Evolutionary conservation across 805 yeast species (phyloP).

Genomic region (Candida michaelii): DNA sequence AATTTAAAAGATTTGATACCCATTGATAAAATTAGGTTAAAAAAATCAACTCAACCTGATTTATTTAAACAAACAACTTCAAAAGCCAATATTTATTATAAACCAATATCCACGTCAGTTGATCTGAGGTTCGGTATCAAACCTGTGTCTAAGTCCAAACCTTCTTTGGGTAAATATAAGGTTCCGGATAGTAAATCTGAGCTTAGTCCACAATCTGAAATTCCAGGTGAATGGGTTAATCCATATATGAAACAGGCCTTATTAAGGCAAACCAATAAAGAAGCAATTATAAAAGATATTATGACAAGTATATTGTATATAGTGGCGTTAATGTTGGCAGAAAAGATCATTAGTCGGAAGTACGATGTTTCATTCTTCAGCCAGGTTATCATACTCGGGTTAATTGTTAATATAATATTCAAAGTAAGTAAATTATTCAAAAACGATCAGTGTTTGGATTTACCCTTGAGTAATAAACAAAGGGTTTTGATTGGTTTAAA

Average conservation of each 20-base stretch:
- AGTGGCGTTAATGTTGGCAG: constrained; percentile 19
- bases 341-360: constrained; percentile 10
- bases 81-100: constrained; percentile 28
- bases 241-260: constrained; percentile 48
- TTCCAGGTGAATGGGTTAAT: constrained; percentile 35
- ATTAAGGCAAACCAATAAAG: constrained; percentile 43
- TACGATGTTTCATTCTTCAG: neutral
- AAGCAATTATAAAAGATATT: constrained; percentile 30
- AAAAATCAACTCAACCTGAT: constrained; percentile 19
- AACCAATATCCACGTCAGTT: constrained; percentile 29
- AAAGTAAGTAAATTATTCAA: constrained; percentile 20
- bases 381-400: neutral
- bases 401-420: constrained; percentile 8
- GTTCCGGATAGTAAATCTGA: neutral
- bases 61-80: constrained; percentile 10
- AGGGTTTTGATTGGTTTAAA: constrained; percentile 46
- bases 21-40: constrained; percentile 11
- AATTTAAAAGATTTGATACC: neutral
- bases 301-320: constrained; percentile 28
- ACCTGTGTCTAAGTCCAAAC: constrained; percentile 21
- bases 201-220: neutral
- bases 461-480: constrained; percentile 49
- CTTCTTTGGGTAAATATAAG: neutral
- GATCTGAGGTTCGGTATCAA: constrained; percentile 28
- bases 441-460: constrained; percentile 51